These are phyloP conservation scores for Lenwebbia sp. DNA, from an alignment of 345 rosid genomes.

Conservation along the genomic window DNA sequence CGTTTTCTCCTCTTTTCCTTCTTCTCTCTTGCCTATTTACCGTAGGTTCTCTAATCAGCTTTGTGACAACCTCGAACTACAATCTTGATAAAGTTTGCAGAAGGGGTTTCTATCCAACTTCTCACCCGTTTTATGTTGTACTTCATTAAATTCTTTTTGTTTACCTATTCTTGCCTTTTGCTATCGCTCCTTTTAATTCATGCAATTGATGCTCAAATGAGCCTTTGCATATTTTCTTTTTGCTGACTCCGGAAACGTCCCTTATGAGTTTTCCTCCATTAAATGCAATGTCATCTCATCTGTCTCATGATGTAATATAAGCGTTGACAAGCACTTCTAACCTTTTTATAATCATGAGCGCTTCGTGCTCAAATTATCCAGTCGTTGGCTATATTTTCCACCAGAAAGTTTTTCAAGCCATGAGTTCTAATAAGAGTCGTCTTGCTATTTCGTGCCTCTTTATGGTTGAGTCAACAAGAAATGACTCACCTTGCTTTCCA, in stretches of 20 bases:
- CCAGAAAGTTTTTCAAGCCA: neutral
- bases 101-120: constrained; percentile 47
- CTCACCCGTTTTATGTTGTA: neutral
- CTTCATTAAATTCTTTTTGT: neutral
- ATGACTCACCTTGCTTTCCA: neutral
- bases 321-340: neutral
- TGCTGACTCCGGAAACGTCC: neutral
- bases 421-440: neutral
- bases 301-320: neutral
- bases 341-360: neutral
- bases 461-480: neutral
- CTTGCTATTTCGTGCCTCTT: neutral
- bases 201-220: neutral
- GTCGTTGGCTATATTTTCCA: neutral
- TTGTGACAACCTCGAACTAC: too few relatives aligned
- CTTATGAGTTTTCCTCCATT: neutral
- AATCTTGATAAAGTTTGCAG: constrained; percentile 90
- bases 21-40: too few relatives aligned
- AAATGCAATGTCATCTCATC: neutral
- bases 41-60: too few relatives aligned
- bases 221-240: neutral
- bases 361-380: neutral
- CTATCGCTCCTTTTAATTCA: neutral
- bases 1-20: too few relatives aligned
- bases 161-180: neutral